phyloP scores from a whole-genome alignment of 148 eudicot species.

The Fallopia convolvulus region DNA sequence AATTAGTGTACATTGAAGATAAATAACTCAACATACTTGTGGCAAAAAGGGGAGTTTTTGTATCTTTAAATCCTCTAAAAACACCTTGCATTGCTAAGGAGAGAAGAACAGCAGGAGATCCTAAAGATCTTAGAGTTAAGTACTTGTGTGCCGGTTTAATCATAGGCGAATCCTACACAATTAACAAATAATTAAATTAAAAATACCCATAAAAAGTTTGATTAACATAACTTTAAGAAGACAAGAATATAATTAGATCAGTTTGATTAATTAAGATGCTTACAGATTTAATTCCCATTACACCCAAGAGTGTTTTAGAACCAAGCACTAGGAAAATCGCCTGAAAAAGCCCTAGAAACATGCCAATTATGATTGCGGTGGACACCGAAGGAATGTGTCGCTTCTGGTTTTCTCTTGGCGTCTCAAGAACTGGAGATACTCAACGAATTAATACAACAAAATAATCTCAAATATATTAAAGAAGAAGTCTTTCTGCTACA shows the following conservation, averaged over 20 bases:
- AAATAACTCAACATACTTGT: conserved; percentile 11
- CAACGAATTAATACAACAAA: no score
- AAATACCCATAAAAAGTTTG: neutral
- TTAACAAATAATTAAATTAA: neutral
- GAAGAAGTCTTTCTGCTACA: no score
- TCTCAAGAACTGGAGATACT: neutral
- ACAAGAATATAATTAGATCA: neutral
- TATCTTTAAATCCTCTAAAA: conserved; percentile 30
- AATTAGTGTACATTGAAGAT: neutral
- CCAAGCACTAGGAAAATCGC: conserved; percentile 25
- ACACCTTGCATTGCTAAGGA: conserved; percentile 33
- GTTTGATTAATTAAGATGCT: conserved; percentile 6
- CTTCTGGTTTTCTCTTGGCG: neutral
- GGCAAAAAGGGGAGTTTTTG: conserved; percentile 20
- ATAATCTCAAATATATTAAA: no score
- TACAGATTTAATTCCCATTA: conserved; percentile 30
- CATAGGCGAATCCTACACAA: conserved; percentile 23
- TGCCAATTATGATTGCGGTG: conserved; percentile 28
- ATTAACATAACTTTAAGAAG: neutral
- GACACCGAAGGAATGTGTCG: conserved; percentile 33
- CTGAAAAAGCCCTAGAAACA: conserved; percentile 29
- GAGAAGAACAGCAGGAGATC: conserved; percentile 32
- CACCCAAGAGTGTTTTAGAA: conserved; percentile 20
- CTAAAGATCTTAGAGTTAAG: conserved; percentile 23
- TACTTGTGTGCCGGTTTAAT: conserved; percentile 26